Evolutionary conservation across 2,329 filamentous ascomycete species (phyloP).

Genomic region (Paradendryphiella salina): DNA sequence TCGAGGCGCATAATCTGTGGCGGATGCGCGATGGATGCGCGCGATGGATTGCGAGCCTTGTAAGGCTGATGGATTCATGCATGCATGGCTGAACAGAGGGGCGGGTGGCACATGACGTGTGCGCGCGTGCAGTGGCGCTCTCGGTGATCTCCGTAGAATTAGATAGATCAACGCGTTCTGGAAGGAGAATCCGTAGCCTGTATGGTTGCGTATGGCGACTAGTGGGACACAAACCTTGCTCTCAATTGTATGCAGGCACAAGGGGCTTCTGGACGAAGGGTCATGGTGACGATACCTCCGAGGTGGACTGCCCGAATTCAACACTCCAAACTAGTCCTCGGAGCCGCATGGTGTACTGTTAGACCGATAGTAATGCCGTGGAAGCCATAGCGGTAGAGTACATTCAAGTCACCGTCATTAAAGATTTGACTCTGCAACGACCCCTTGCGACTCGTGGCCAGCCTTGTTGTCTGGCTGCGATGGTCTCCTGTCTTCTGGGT

Average conservation of each 20-base stretch:
- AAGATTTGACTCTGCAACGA: constrained; percentile 2
- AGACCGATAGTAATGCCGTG: constrained; percentile 6
- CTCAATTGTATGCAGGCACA: neutral
- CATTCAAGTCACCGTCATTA: constrained; percentile 5
- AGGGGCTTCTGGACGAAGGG: neutral
- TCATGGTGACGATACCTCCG: neutral
- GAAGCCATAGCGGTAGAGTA: neutral
- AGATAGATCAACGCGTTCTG: constrained; percentile 10
- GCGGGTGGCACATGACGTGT: constrained; percentile 4
- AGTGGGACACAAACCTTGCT: neutral
- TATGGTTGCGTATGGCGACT: constrained; percentile 1
- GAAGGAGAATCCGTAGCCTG: constrained; percentile 5
- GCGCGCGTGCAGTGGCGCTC: neutral
- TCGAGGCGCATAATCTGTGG: constrained; percentile 10
- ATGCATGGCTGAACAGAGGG: constrained; percentile 4
- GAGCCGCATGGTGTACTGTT: neutral
- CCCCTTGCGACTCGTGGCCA: neutral
- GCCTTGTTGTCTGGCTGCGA: constrained; percentile 3
- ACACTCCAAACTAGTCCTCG: constrained; percentile 1
- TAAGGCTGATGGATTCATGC: constrained; percentile 14
- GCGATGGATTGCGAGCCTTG: constrained; percentile 10
- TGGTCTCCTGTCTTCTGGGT: constrained; percentile 13
- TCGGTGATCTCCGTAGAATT: constrained; percentile 9
- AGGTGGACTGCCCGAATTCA: neutral
- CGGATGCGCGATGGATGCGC: constrained; percentile 4